Evolutionary conservation across 495 filamentous ascomycete species (phyloP).

Genomic region (Parathielavia hyrcaniae): DNA sequence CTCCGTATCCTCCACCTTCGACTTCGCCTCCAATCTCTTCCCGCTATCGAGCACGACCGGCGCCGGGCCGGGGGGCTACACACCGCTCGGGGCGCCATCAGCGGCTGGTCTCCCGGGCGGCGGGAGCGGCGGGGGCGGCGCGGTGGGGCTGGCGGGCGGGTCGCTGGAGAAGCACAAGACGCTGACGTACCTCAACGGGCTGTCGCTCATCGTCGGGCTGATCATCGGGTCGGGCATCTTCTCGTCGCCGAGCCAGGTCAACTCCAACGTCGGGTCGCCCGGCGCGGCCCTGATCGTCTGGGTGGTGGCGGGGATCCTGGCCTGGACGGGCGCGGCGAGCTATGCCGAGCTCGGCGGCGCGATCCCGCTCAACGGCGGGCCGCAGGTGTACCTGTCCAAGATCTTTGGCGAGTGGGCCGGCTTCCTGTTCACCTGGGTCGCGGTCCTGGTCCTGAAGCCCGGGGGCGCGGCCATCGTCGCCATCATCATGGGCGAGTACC

Average conservation of each 20-base stretch:
- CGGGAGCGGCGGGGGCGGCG: neutral
- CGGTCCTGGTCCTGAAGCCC: slow-evolving; percentile 88
- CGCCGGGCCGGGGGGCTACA: slow-evolving; percentile 50
- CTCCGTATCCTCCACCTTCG: slow-evolving; percentile 87
- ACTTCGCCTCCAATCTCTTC: slow-evolving; percentile 85
- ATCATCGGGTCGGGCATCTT: slow-evolving; percentile 99
- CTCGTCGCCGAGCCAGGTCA: slow-evolving; percentile 89
- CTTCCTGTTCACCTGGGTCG: slow-evolving; percentile 94
- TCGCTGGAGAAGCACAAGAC: slow-evolving; percentile 92
- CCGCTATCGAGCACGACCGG: slow-evolving; percentile 73
- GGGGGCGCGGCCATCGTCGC: slow-evolving; percentile 89
- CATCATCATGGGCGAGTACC: slow-evolving; percentile 96
- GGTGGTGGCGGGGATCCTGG: slow-evolving; percentile 80
- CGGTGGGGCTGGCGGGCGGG: slow-evolving; percentile 40
- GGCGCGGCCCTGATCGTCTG: slow-evolving; percentile 87
- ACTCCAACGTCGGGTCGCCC: slow-evolving; percentile 84
- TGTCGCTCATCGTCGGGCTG: slow-evolving; percentile 82
- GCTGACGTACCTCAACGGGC: slow-evolving; percentile 85
- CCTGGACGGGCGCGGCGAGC: slow-evolving; percentile 93
- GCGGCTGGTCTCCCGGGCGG: slow-evolving; percentile 41
- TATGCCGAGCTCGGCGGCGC: slow-evolving; percentile 95
- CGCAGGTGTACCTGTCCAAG: slow-evolving; percentile 88
- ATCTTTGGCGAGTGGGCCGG: slow-evolving; percentile 90
- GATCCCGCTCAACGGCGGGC: slow-evolving; percentile 89
- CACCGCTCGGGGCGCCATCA: slow-evolving; percentile 69